These are phyloP conservation scores for Spathaspora hagerdaliae DNA, from an alignment of 805 yeast genomes.

Conservation along the genomic window DNA sequence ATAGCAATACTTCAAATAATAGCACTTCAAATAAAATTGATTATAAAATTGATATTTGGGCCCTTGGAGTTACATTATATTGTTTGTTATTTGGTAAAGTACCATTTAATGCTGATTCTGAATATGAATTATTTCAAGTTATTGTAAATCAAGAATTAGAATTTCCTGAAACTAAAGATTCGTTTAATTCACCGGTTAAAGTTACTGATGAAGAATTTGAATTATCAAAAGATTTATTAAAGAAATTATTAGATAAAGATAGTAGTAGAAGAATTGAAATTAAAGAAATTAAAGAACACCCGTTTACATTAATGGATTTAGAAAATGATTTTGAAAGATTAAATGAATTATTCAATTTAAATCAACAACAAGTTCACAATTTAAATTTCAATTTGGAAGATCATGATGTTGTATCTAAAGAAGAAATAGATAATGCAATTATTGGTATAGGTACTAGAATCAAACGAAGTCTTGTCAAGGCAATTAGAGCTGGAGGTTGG, in stretches of 20 bases:
- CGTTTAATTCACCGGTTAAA: slow-evolving; percentile 36
- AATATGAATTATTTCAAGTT: slow-evolving; percentile 78
- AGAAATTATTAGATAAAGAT: slow-evolving; percentile 62
- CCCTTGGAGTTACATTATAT: slow-evolving; percentile 86
- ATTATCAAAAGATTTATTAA: slow-evolving; percentile 56
- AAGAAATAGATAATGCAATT: slow-evolving; percentile 74
- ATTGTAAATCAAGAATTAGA: slow-evolving; percentile 60
- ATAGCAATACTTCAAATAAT: slow-evolving; percentile 20
- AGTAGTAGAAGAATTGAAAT: slow-evolving; percentile 68
- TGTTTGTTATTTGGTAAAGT: slow-evolving; percentile 83
- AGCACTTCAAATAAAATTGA: slow-evolving; percentile 44
- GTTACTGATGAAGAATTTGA: slow-evolving; percentile 41
- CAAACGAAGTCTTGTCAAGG: slow-evolving; percentile 46
- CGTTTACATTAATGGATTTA: slow-evolving; percentile 49
- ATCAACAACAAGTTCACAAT: slow-evolving; percentile 11
- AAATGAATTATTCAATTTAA: slow-evolving; percentile 33
- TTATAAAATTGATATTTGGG: slow-evolving; percentile 94
- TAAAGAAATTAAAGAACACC: slow-evolving; percentile 69
- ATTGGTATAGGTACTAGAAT: slow-evolving; percentile 74
- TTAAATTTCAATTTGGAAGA: slow-evolving; percentile 19
- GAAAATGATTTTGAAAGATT: slow-evolving; percentile 32
- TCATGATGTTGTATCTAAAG: slow-evolving; percentile 54
- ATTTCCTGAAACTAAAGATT: slow-evolving; percentile 45
- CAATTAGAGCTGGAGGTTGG: slow-evolving; percentile 25
- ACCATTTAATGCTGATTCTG: slow-evolving; percentile 86